Evolutionary conservation across 2,329 filamentous ascomycete species (phyloP), one percentile per base, ranked within the genome.

Genomic region (Thielaviopsis punctulata): DNA sequence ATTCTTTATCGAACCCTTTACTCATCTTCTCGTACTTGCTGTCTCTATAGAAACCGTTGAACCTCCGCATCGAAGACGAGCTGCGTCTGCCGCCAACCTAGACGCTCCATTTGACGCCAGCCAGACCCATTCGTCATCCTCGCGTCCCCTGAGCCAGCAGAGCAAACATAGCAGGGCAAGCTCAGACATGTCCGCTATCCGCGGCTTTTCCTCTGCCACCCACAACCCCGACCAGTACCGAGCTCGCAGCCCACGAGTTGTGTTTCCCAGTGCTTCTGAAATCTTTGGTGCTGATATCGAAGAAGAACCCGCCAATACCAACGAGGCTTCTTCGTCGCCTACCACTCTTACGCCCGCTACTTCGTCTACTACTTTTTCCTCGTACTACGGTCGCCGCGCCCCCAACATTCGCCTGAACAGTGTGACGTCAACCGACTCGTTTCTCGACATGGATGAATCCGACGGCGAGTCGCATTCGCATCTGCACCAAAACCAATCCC

Each of bases 111-210:
- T 48, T 48, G 75, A 79, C 57, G 61, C 66, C 52, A 62, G 66
- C 52, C 69, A 67, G 52, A 65, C 69, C 52, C 70, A 33, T 33
- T 33, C 10, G 10, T 33, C 30, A 13, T 33, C 30, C 22, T 48
- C 48, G 25, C 48, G 77, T 58, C 75, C 79, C 47, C 63, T 75
- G 44, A 79, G 75, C 59, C 71, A 79, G 57, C 72, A 78, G 60
- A 81, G 72, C 67, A 84, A 75, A 61, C 79, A 84, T 64, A 81
- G 75, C 61, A 77, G 82, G 58, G 78, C 82, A 52, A 85, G 80
- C 65, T 86, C 82, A 51, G 82, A 86, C 63, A 73, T 80, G 58
- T 82, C 80, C 48, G 64, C 77, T 45, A 66, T 77, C 53, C 75
- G 73, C 56, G 75, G 72, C 53, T 73, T 73, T 58, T 66, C 70